Evolutionary conservation across 75 land plant species (phyloP).

Genomic region (Selaginella moellendorffii): DNA sequence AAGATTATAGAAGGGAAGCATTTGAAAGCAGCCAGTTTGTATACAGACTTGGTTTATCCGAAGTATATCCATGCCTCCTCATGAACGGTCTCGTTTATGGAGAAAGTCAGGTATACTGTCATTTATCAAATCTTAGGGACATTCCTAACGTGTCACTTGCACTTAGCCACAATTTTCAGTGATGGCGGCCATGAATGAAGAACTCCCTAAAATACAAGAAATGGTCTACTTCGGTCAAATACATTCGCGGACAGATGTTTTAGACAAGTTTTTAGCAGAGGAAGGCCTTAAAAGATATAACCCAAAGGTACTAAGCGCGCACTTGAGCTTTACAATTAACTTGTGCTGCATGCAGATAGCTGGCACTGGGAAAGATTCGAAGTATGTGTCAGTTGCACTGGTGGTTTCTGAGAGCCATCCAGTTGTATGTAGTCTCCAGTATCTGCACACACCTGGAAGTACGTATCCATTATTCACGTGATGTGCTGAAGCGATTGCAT

Average conservation of each 20-base stretch:
- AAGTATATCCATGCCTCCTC: conserved; percentile 47
- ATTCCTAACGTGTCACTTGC: no score
- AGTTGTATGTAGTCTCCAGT: conserved; percentile 36
- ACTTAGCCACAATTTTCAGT: conserved; percentile 34
- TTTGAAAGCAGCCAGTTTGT: conserved; percentile 55
- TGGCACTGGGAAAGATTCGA: conserved; percentile 38
- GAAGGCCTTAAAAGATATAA: conserved; percentile 72
- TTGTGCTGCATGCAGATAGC: conserved; percentile 33
- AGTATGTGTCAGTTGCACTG: conserved; percentile 44
- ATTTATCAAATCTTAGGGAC: no score
- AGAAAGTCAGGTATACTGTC: conserved; percentile 66
- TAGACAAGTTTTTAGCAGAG: conserved; percentile 76
- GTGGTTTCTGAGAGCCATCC: conserved; percentile 31
- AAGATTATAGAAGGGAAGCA: conserved; percentile 32
- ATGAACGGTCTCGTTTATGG: conserved; percentile 91
- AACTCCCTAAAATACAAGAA: conserved; percentile 82
- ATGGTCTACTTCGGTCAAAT: conserved; percentile 88
- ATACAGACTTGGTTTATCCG: conserved; percentile 59
- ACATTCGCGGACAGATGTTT: conserved; percentile 54
- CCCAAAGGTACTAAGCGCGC: conserved; percentile 43
- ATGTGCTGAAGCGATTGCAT: neutral
- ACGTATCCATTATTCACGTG: conserved; percentile 17
- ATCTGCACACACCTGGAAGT: conserved; percentile 79
- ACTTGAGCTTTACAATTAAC: neutral
- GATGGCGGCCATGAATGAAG: conserved; percentile 85